A percentile compares a stretch with the other conserved stretches of the same genome.
phyloP scores from a whole-genome alignment of 768 basidiomycete species.

The Thelephora aurantiotincta region DNA sequence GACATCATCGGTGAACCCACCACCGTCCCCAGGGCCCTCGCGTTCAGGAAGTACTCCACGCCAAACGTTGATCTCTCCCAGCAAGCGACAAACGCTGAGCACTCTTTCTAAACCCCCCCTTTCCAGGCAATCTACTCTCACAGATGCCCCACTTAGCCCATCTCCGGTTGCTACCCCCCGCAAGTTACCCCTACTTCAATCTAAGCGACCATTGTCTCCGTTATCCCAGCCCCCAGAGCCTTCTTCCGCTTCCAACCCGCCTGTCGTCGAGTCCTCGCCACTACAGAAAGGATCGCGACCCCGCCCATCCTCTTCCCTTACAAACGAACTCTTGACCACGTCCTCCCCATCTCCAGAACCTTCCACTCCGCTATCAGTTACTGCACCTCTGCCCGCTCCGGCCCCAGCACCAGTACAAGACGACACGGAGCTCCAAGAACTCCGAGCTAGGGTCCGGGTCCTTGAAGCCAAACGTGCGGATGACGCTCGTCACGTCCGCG shows the following conservation, averaged over 20 bases:
- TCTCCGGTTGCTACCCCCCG: neutral
- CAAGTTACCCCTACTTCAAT: neutral
- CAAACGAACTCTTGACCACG: neutral
- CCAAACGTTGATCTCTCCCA: slow-evolving; percentile 34
- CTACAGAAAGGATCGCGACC: neutral
- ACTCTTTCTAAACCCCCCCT: neutral
- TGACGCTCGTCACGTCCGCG: slow-evolving; percentile 71
- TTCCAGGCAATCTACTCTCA: neutral
- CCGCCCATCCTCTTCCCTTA: neutral
- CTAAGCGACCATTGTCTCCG: neutral
- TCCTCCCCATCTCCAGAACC: neutral
- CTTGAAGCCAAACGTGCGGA: slow-evolving; percentile 81
- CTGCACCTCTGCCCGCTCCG: neutral
- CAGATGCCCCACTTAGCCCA: neutral
- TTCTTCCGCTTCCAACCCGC: neutral
- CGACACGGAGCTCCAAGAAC: slow-evolving; percentile 61
- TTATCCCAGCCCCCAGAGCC: neutral
- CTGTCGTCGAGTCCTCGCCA: neutral
- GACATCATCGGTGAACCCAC: slow-evolving; percentile 16
- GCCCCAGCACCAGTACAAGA: slow-evolving; percentile 16
- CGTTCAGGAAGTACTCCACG: slow-evolving; percentile 10
- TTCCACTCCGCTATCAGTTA: neutral
- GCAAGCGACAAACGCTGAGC: slow-evolving; percentile 25
- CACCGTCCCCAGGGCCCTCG: slow-evolving; percentile 13
- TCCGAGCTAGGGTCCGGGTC: slow-evolving; percentile 70